Evolutionary conservation across 768 basidiomycete species (phyloP).

Genomic region (Russula sp.): DNA sequence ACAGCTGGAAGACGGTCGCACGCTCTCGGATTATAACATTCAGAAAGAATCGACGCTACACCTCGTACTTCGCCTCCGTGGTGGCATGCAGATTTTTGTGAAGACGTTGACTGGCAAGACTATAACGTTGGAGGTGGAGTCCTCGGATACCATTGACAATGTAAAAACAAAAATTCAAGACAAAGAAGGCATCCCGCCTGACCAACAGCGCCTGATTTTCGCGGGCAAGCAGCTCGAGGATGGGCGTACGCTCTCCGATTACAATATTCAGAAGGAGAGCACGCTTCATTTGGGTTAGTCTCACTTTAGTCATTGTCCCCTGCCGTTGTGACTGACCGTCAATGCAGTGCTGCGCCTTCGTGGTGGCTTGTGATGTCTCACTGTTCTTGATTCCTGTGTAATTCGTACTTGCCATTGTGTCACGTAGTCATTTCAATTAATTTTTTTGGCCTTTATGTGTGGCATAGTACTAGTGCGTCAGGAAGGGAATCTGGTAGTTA

Average conservation of each 20-base stretch:
- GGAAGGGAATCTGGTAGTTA: neutral
- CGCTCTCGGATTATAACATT: conserved; percentile 85
- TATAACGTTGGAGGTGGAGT: conserved; percentile 90
- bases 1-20: conserved; percentile 87
- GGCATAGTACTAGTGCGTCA: neutral
- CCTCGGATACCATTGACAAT: conserved; percentile 89
- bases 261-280: conserved; percentile 78
- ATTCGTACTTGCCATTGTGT: neutral
- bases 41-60: conserved; percentile 85
- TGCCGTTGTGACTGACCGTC: conserved; percentile 4
- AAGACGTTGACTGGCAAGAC: conserved; percentile 88
- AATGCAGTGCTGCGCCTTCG: conserved; percentile 53
- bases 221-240: conserved; percentile 95
- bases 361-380: conserved; percentile 47
- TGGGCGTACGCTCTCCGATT: conserved; percentile 77
- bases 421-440: neutral
- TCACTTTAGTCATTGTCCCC: neutral
- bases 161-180: conserved; percentile 80
- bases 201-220: conserved; percentile 87
- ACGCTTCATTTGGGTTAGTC: conserved; percentile 51
- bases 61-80: conserved; percentile 77
- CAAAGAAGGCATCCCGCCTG: conserved; percentile 77
- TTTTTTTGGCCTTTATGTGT: neutral
- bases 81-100: conserved; percentile 88
- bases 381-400: neutral